These are phyloP conservation scores for Hortiboletus rubellus DNA, from an alignment of 1,284 basidiomycete species.

Conservation along the genomic window DNA sequence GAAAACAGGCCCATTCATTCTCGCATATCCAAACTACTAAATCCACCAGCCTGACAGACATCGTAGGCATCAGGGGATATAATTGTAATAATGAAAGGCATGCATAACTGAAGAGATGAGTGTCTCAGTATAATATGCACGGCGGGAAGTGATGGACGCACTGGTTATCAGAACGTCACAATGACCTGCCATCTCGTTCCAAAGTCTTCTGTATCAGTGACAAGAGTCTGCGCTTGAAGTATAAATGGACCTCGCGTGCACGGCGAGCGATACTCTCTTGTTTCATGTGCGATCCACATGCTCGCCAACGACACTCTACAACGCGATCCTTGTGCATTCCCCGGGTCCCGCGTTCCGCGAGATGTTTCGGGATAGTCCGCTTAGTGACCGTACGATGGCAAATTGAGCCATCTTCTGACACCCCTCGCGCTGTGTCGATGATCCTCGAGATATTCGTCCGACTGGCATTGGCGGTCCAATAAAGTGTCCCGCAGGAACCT, in stretches of 20 bases:
- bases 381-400: slow-evolving; percentile 11
- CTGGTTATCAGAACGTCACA: neutral
- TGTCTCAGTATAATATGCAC: neutral
- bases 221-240: slow-evolving; percentile 9
- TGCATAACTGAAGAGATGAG: neutral
- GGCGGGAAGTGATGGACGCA: neutral
- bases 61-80: slow-evolving; percentile 7
- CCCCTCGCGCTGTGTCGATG: slow-evolving; percentile 6
- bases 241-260: slow-evolving; percentile 18
- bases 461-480: neutral
- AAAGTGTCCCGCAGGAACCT: neutral
- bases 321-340: neutral
- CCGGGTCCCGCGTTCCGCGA: slow-evolving; percentile 17
- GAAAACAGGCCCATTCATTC: neutral
- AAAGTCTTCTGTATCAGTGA: neutral
- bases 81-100: neutral
- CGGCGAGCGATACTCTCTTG: slow-evolving; percentile 14
- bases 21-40: neutral
- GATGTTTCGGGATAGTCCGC: slow-evolving; percentile 8
- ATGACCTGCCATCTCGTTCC: neutral
- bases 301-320: slow-evolving; percentile 17
- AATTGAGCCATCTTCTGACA: neutral
- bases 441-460: neutral
- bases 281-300: slow-evolving; percentile 5
- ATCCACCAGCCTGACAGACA: neutral